Evolutionary conservation across 805 yeast species (phyloP), one percentile per base, ranked within the genome.

Genomic region (baker's yeast (Saccharomyces cerevisiae)): DNA sequence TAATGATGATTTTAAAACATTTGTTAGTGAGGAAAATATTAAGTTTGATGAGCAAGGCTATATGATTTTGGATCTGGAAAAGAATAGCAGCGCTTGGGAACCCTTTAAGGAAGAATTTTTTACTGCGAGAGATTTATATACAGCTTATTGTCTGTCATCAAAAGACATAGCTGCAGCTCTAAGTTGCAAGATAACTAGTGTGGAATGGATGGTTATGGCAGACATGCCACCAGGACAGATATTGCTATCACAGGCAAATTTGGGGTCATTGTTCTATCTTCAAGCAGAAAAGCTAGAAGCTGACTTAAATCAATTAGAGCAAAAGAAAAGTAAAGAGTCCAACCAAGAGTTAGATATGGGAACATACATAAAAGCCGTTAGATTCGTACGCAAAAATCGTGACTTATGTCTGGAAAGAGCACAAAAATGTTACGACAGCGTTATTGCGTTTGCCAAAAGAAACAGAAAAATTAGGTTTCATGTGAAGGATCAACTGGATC

Each of bases 31-130:
- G 27, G 66, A 68, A 14, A 59, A 55, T 50, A 59, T 69, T 22
- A 63, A 63, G 43, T 50, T 67, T 28, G 61, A 67, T 51, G 62
- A 64, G 22, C 67, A 67, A 9, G 71, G 72, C 0, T 62, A 61
- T 54, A 60, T 68, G 67, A 61, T 65, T 17, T 53, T 65, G 58
- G 61, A 73, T 62, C 21, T 72, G 29, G 63, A 68, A 21, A 71
- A 68, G 51, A 71, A 75, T 63, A 79, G 75, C 43, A 78, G 76
- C 50, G 80, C 82, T 1, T 85, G 88, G 87, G 83, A 80, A 53
- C 86, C 85, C 2, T 90, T 87, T 66, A 74, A 83, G 41, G 88
- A 85, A 54, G 96, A 89, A 61, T 79, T 86, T 57, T 84, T 90
- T 67, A 81, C 83, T 53, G 85, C 89, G 1, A 76, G 92, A 69